These are phyloP conservation scores for Vaccinium myrtillus DNA, from an alignment of 148 eudicot genomes.

Conservation along the genomic window DNA sequence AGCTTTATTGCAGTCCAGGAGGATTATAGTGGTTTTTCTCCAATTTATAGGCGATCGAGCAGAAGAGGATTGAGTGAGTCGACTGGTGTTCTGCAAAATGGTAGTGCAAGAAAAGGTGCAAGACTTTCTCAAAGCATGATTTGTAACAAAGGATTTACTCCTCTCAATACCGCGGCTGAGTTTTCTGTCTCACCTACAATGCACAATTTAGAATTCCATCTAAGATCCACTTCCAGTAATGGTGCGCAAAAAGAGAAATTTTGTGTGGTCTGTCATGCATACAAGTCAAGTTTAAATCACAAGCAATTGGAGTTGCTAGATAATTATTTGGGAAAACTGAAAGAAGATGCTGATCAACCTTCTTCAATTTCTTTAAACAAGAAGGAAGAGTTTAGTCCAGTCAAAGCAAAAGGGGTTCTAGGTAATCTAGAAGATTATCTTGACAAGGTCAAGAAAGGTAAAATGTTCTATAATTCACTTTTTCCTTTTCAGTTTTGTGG, in stretches of 20 bases:
- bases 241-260: slow-evolving; percentile 19
- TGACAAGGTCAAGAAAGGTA: slow-evolving; percentile 40
- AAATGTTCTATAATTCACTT: background rate
- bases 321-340: slow-evolving; percentile 46
- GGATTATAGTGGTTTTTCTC: slow-evolving; percentile 17
- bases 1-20: slow-evolving; percentile 23
- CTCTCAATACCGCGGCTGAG: slow-evolving; percentile 6
- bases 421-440: slow-evolving; percentile 40
- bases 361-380: slow-evolving; percentile 24
- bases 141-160: slow-evolving; percentile 9
- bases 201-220: background rate
- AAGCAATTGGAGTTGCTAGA: slow-evolving; percentile 50
- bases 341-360: slow-evolving; percentile 24
- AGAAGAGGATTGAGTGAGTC: slow-evolving; percentile 14
- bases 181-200: background rate
- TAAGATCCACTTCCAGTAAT: slow-evolving; percentile 15
- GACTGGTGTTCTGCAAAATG: background rate
- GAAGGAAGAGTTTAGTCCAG: slow-evolving; percentile 11
- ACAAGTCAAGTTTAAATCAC: slow-evolving; percentile 32
- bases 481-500: background rate
- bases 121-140: background rate
- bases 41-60: slow-evolving; percentile 12
- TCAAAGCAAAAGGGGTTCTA: slow-evolving; percentile 31
- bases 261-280: slow-evolving; percentile 22
- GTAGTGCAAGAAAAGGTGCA: background rate